Evolutionary conservation across 768 basidiomycete genomes (phyloP).

Genomic region (Suillus clintonianus): DNA sequence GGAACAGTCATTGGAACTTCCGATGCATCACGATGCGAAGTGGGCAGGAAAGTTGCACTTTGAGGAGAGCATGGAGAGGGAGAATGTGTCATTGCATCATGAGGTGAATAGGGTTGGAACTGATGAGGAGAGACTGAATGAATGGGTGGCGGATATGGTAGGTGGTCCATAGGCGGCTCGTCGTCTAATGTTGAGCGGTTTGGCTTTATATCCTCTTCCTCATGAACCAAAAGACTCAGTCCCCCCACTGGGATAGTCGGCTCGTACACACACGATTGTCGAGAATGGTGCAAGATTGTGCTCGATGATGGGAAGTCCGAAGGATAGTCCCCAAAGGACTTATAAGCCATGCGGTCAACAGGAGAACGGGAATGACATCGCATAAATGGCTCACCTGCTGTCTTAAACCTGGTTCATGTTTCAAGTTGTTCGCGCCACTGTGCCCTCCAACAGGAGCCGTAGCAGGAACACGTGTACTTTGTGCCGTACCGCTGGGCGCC

Average conservation of each 20-base stretch:
- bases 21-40: slow-evolving; percentile 21
- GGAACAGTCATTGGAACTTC: slow-evolving; percentile 15
- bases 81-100: slow-evolving; percentile 12
- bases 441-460: neutral
- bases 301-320: slow-evolving; percentile 14
- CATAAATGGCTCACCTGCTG: slow-evolving; percentile 17
- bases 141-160: slow-evolving; percentile 30
- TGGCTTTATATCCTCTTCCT: slow-evolving; percentile 10
- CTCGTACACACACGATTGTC: neutral
- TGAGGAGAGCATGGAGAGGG: slow-evolving; percentile 16
- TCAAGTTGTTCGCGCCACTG: neutral
- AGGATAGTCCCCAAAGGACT: slow-evolving; percentile 10
- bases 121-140: slow-evolving; percentile 19
- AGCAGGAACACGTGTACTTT: neutral
- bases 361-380: slow-evolving; percentile 7
- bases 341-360: neutral
- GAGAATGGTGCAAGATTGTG: slow-evolving; percentile 6
- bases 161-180: slow-evolving; percentile 32
- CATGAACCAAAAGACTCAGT: neutral
- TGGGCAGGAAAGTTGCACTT: slow-evolving; percentile 11
- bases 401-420: slow-evolving; percentile 11
- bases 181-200: slow-evolving; percentile 10
- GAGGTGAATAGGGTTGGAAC: slow-evolving; percentile 17
- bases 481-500: neutral
- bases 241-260: neutral